A percentile compares a stretch with the other conserved stretches of the same genome.
phyloP scores from a whole-genome alignment of 257 asterid species.

The Solanum habrochaites region DNA sequence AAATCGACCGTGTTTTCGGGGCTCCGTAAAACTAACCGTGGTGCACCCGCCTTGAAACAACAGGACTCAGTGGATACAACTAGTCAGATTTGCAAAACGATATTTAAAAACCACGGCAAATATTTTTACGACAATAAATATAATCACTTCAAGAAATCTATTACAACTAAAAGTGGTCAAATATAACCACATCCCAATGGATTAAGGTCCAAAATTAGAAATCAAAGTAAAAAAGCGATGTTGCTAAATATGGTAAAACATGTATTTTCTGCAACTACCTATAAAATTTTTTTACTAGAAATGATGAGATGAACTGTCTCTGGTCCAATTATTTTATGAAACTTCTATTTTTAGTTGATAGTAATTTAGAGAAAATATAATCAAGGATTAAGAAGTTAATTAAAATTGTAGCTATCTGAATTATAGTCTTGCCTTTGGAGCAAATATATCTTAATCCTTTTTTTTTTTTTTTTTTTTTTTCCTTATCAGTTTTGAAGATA shows the following conservation, averaged over 20 bases:
- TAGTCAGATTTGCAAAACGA: no score
- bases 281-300: not conserved
- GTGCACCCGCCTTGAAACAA: no score
- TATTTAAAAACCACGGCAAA: no score
- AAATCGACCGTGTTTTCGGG: rapidly evolving
- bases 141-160: no score
- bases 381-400: not conserved
- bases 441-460: not conserved
- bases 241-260: not conserved
- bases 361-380: not conserved
- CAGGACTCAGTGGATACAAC: no score
- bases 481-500: not conserved
- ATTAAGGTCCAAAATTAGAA: not conserved
- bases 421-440: constrained; percentile 1
- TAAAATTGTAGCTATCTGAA: not conserved
- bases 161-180: no score
- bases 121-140: no score
- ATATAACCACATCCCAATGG: not conserved
- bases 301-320: not conserved
- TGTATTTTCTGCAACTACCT: not conserved
- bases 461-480: no score
- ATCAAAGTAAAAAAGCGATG: not conserved
- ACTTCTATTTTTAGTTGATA: not conserved
- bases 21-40: no score
- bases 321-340: not conserved